Evolutionary conservation across 2,329 filamentous ascomycete genomes (phyloP).

Genomic region (Cytospora piceae): DNA sequence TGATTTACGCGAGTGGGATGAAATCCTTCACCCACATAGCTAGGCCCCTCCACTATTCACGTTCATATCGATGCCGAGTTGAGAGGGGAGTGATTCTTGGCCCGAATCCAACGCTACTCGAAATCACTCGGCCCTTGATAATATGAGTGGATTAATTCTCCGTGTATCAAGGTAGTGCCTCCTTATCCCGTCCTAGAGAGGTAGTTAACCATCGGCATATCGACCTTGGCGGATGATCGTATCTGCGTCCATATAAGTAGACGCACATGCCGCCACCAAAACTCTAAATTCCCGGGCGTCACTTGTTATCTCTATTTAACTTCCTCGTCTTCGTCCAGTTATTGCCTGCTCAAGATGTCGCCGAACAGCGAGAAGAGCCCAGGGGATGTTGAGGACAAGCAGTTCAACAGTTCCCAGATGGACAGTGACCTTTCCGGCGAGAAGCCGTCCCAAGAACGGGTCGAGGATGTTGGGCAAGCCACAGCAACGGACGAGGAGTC

Average conservation of each 20-base stretch:
- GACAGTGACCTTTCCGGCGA: slow-evolving; percentile 19
- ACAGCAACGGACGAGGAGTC: slow-evolving; percentile 18
- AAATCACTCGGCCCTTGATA: not conserved
- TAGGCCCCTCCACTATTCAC: too few species aligned
- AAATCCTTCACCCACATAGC: not conserved
- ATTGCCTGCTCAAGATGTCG: not conserved
- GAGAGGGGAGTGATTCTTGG: not conserved
- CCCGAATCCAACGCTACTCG: not conserved
- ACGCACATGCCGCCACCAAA: not conserved
- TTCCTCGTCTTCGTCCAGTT: not conserved
- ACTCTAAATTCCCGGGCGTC: too few species aligned
- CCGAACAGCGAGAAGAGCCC: not conserved
- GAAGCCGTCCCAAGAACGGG: slow-evolving; percentile 19
- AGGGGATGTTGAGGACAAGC: not conserved
- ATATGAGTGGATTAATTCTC: not conserved
- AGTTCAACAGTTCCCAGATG: not conserved
- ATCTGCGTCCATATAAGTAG: not conserved
- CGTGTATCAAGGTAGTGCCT: not conserved
- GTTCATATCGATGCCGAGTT: not conserved
- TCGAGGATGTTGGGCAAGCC: slow-evolving; percentile 6
- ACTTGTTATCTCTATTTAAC: not conserved
- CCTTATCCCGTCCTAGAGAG: not conserved
- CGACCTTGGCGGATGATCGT: not conserved
- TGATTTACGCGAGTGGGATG: not conserved
- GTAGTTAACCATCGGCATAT: not conserved